A percentile compares a stretch with the other conserved stretches of the same genome.
Evolutionary conservation across 768 basidiomycete genomes (phyloP).

Genomic region (Hypholoma sublateritium): DNA sequence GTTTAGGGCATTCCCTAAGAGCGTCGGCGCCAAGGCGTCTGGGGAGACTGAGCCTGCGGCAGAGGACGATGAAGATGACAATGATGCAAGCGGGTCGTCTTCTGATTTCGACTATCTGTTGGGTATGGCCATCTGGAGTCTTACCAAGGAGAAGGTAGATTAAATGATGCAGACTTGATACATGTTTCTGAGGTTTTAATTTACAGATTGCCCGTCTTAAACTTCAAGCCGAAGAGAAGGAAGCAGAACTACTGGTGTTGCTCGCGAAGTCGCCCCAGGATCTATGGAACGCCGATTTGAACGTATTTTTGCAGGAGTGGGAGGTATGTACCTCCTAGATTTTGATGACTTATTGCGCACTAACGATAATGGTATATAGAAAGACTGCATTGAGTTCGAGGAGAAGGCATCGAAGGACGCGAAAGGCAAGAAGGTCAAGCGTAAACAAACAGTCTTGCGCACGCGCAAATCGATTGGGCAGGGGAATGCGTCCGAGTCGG

Average conservation of each 20-base stretch:
- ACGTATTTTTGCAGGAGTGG: conserved; percentile 82
- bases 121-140: conserved; percentile 92
- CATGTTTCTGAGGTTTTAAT: not conserved
- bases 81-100: conserved; percentile 33
- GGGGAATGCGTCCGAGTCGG: conserved; percentile 34
- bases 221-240: conserved; percentile 79
- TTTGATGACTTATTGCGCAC: not conserved
- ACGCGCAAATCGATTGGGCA: conserved; percentile 50
- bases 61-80: conserved; percentile 55
- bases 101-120: conserved; percentile 91
- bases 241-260: conserved; percentile 73
- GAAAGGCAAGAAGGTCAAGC: conserved; percentile 47
- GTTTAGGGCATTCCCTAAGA: conserved; percentile 93
- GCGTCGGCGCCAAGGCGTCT: conserved; percentile 59
- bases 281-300: conserved; percentile 90
- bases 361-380: conserved; percentile 23
- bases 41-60: conserved; percentile 58
- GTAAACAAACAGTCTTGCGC: conserved; percentile 44
- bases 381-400: conserved; percentile 47
- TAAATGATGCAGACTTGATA: conserved; percentile 3
- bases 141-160: conserved; percentile 88
- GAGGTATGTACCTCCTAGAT: conserved; percentile 52
- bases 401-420: conserved; percentile 38
- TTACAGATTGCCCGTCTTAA: conserved; percentile 80
- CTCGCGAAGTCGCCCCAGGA: conserved; percentile 78